Base-by-base conservation (phyloP, 2,329 filamentous ascomycete species). In the Remersonia thermophila region DNA sequence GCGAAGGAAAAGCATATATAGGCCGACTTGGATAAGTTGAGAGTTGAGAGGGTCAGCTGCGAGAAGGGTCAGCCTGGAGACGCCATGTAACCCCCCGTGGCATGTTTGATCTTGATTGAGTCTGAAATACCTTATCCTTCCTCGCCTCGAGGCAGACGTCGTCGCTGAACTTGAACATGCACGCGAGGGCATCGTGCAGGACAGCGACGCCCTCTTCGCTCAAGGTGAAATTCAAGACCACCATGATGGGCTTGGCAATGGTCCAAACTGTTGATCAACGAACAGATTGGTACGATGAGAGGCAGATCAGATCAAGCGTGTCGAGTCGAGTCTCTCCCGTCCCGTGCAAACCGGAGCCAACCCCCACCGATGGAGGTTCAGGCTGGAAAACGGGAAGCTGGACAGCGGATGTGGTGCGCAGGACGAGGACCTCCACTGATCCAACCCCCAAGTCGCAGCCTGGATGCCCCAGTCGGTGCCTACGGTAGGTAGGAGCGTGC, bases 1-100 rank as follows among this genome's bases (percentile, higher is more conserved):
- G 78, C 65, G 36, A 87, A 74, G 7, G 71, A 70, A 49, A 85
- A 78, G 40, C 78, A 80, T 17, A 79, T 77, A 55, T 87, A 87
- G 13, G 80, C 81, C 3, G 83, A 84, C 52, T 83, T 84, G 38
- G 82, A 83, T n/a, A 73, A 71, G 54, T 89, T 89, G 44, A 89
- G 63, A 11, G 82, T 76, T 11, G 80, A 84, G 37, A 89, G 65
- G 4, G 78, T 67, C 45, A 89, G 69, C 82, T 83, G 43, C 25
- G 33, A 16, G 20, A 14, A 6, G 13, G 32, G 31, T 34, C 31
- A 33, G 33, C 33, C 40, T n/a, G n/a, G n/a, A n/a, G 20, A 11
- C 12, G 30, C 16, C 26, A 15, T 13, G 14, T 13, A 13, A 18
- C 4, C 23, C 9, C 5, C 11, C 7, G 12, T 6, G 12, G n/a